Base-by-base conservation (phyloP, 1,284 basidiomycete genomes). In the Neonothopanus nambi region DNA sequence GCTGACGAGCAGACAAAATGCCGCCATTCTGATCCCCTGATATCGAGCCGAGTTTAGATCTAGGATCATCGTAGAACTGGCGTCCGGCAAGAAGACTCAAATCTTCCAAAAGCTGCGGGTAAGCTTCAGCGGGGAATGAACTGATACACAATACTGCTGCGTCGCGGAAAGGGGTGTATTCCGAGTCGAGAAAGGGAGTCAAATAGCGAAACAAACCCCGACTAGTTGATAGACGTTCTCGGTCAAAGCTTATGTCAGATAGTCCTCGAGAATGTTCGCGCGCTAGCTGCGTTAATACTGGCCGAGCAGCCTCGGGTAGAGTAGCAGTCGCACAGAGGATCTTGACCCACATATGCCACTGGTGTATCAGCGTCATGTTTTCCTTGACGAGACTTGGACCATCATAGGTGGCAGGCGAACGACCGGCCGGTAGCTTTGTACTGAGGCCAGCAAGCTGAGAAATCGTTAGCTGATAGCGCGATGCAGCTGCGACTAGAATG, bases 341-440 rank as follows among this genome's bases (percentile, higher is more conserved):
- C 56, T 91, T 89, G 45, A 93, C 79, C 86, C 93, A 96, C 24
- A 87, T 76, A 56, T 90, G 82, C 95, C 94, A 98, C 66, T 96
- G 93, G 44, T 90, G 86, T 20, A 94, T 82, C 36, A 88, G 70
- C 8, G 74, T 68, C 57, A 76, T 79, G 54, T 85, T 83, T 23
- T 95, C 92, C 20, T 77, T 72, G 3, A 85, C 69, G n/a, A 77
- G 53, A 47, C 75, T 80, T 18, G 72, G 57, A 0, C 78, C 78
- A 52, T 85, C 84, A 1, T 64, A 59, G 13, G 65, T 59, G 8
- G 63, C 62, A 18, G 69, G 63, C 13, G 75, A 64, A 15, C 77
- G 61, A 48, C 75, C 75, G n/a, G 69, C 63, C 17, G 80, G 77
- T 40, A 73, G 71, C 55, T 74, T 75, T 56, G 65, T 81, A 63